These are phyloP conservation scores for Aspergillus puulaauensis DNA, from an alignment of 2,329 filamentous ascomycete species.

Conservation along the genomic window DNA sequence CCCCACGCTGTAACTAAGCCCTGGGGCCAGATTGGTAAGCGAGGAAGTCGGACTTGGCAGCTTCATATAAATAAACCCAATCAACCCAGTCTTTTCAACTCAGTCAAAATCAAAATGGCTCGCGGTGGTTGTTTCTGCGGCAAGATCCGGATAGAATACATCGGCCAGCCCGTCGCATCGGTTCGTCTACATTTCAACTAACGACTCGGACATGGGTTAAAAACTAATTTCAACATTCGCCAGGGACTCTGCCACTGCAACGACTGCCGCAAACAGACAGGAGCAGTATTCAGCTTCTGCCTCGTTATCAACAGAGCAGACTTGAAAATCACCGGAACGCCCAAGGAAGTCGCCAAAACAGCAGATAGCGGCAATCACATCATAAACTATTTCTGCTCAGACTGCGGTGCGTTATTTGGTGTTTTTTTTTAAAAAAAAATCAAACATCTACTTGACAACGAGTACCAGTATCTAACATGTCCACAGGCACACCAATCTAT, in stretches of 20 bases:
- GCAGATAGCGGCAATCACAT: background rate
- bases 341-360: background rate
- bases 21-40: too few species aligned
- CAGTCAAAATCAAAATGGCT: background rate
- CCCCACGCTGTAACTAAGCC: too few species aligned
- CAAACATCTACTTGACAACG: too few species aligned
- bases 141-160: background rate
- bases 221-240: background rate
- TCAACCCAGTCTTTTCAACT: too few species aligned
- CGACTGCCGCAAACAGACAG: background rate
- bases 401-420: background rate
- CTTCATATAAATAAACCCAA: too few species aligned
- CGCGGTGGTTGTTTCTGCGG: background rate
- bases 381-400: background rate
- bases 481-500: background rate
- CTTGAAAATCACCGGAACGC: background rate
- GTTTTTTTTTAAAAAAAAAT: too few species aligned
- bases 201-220: background rate
- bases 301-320: background rate
- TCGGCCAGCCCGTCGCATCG: background rate
- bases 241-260: background rate
- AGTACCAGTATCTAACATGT: too few species aligned
- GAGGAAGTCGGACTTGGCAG: too few species aligned
- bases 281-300: background rate
- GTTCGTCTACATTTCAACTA: background rate